Evolutionary conservation across 306 rosid species (phyloP).

Genomic region (Medicago arabica): DNA sequence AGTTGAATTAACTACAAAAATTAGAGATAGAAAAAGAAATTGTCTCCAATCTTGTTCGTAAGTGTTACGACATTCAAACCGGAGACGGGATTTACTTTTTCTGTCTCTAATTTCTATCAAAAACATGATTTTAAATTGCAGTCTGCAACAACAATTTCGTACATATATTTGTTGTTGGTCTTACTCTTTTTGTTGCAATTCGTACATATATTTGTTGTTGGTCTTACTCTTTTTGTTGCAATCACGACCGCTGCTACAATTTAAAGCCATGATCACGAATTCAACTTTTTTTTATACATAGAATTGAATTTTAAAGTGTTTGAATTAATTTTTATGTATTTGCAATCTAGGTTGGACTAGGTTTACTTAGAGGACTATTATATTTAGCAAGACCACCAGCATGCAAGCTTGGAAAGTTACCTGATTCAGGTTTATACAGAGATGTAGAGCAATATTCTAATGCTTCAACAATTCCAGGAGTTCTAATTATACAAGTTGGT

Average conservation of each 20-base stretch:
- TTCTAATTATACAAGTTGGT: constrained; percentile 73
- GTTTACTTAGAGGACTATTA: constrained; percentile 72
- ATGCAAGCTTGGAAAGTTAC: constrained; percentile 77
- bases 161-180: not conserved
- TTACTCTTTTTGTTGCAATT: not conserved
- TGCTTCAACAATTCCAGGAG: constrained; percentile 49
- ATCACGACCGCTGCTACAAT: not conserved
- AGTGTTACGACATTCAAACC: not conserved
- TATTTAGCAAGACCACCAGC: constrained; percentile 86
- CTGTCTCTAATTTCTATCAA: not conserved
- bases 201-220: not conserved
- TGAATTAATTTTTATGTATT: not conserved
- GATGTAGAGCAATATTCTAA: constrained; percentile 69
- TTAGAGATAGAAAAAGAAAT: not conserved
- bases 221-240: not conserved
- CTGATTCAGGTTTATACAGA: constrained; percentile 58
- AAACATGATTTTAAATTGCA: not conserved
- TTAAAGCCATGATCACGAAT: not conserved
- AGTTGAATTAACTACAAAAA: not conserved
- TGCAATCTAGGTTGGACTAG: constrained; percentile 64
- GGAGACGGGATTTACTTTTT: not conserved
- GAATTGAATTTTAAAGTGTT: not conserved
- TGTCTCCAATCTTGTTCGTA: not conserved
- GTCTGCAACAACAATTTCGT: not conserved
- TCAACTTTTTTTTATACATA: not conserved